Conservation (phyloP, 164 flowering plant genomes). For the Platanus orientalis region DNA sequence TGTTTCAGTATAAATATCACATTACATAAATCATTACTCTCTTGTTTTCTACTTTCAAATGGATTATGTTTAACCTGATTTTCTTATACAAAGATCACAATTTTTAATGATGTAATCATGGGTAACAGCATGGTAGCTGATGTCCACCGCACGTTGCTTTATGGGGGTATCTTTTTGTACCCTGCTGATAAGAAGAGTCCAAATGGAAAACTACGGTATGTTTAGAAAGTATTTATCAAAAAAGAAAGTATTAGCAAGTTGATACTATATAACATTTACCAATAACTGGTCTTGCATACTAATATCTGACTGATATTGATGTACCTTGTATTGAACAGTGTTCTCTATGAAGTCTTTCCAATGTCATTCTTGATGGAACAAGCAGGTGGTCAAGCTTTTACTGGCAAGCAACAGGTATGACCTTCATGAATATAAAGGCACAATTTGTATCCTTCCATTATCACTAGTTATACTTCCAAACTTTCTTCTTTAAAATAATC, state of each 20-base stretch:
- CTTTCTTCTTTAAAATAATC: too few relatives aligned
- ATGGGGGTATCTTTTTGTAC: constrained; percentile 97
- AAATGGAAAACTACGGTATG: constrained; percentile 87
- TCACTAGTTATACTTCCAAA: neutral
- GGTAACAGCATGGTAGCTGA: constrained; percentile 96
- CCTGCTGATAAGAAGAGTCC: constrained; percentile 98
- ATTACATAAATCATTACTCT: too few relatives aligned
- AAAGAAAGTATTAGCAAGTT: neutral
- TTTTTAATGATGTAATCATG: constrained; percentile 6
- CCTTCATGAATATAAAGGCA: neutral
- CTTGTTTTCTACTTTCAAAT: too few relatives aligned
- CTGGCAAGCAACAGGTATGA: constrained; percentile 80
- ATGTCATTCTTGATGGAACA: constrained; percentile 95
- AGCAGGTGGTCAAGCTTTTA: constrained; percentile 88
- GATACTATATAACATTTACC: neutral
- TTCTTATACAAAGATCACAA: neutral
- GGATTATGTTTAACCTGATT: too few relatives aligned
- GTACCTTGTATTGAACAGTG: constrained; percentile 35
- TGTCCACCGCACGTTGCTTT: constrained; percentile 96
- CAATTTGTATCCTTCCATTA: neutral
- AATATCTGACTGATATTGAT: neutral
- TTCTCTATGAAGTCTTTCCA: constrained; percentile 91
- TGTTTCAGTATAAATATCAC: too few relatives aligned
- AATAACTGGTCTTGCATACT: neutral
- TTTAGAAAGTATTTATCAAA: neutral